Percentiles rank a stretch among this genome's conserved stretches.
Evolutionary conservation across 2,329 filamentous ascomycete genomes (phyloP).

Genomic region (Alternaria triticina): DNA sequence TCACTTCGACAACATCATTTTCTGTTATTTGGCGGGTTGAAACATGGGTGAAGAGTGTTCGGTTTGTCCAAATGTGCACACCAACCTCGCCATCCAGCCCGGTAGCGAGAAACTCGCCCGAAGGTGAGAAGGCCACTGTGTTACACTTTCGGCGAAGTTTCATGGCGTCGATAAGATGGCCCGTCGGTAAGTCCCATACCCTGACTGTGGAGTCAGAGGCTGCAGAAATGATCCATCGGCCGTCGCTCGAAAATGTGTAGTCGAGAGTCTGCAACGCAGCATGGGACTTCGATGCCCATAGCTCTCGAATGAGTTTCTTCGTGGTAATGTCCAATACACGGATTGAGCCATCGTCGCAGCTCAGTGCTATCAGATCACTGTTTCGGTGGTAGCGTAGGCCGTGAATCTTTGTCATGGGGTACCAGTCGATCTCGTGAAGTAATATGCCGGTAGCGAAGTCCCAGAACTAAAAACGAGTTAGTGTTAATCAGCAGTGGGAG

Average conservation of each 20-base stretch:
- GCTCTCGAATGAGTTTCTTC: slow-evolving; percentile 87
- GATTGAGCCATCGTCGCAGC: slow-evolving; percentile 87
- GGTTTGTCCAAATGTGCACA: slow-evolving; percentile 96
- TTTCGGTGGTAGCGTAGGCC: slow-evolving; percentile 80
- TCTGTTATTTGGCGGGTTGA: slow-evolving; percentile 85
- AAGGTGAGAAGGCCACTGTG: slow-evolving; percentile 83
- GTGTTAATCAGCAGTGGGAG: not conserved
- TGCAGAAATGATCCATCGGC: slow-evolving; percentile 89
- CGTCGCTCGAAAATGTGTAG: slow-evolving; percentile 81
- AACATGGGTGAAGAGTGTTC: slow-evolving; percentile 85
- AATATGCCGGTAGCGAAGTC: slow-evolving; percentile 85
- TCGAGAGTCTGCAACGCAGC: slow-evolving; percentile 46
- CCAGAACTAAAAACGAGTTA: slow-evolving; percentile 71
- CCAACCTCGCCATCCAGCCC: slow-evolving; percentile 82
- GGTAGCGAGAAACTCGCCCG: slow-evolving; percentile 93
- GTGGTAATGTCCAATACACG: slow-evolving; percentile 91
- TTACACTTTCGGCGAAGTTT: slow-evolving; percentile 79
- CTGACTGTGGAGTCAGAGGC: slow-evolving; percentile 81
- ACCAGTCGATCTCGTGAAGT: slow-evolving; percentile 82
- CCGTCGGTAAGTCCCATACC: slow-evolving; percentile 94
- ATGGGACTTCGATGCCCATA: slow-evolving; percentile 70
- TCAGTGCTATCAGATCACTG: slow-evolving; percentile 85
- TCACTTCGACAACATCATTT: slow-evolving; percentile 69
- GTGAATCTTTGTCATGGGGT: slow-evolving; percentile 75
- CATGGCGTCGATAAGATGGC: slow-evolving; percentile 93